phyloP scores from a whole-genome alignment of 73 alveolate species.

The Paraurostyla sp. region DNA sequence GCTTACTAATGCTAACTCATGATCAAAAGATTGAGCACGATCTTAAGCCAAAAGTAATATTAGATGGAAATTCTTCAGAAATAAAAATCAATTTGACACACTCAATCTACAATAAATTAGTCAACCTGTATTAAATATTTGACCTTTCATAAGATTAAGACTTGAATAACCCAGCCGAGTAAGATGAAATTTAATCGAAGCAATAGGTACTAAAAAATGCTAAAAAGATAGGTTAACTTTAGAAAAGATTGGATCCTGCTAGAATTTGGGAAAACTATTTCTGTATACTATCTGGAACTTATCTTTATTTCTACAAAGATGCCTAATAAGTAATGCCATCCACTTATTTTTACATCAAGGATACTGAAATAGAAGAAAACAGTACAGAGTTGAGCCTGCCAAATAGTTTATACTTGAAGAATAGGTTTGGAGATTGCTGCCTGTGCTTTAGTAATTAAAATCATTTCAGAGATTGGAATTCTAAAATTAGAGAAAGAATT shows the following conservation, averaged over 20 bases:
- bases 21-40: conserved; percentile 6
- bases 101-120: conserved; percentile 33
- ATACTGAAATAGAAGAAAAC: not conserved
- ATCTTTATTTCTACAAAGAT: conserved; percentile 54
- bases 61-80: conserved; percentile 20
- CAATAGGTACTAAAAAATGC: not conserved
- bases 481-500: not conserved
- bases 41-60: not conserved
- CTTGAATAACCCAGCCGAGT: not conserved
- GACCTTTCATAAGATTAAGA: not conserved
- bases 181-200: not conserved
- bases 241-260: conserved; percentile 34
- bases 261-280: conserved; percentile 16
- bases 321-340: not conserved
- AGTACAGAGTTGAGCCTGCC: not conserved
- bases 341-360: conserved; percentile 29
- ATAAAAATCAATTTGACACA: conserved; percentile 30
- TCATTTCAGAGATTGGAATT: not conserved
- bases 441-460: not conserved
- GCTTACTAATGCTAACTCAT: conserved; percentile 9
- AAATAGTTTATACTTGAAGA: not conserved
- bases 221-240: conserved; percentile 10
- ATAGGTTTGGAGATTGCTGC: conserved; percentile 51
- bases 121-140: conserved; percentile 11
- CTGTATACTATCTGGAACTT: conserved; percentile 43